Evolutionary conservation across 148 eudicot species (phyloP).

Genomic region (Cornus suecica): DNA sequence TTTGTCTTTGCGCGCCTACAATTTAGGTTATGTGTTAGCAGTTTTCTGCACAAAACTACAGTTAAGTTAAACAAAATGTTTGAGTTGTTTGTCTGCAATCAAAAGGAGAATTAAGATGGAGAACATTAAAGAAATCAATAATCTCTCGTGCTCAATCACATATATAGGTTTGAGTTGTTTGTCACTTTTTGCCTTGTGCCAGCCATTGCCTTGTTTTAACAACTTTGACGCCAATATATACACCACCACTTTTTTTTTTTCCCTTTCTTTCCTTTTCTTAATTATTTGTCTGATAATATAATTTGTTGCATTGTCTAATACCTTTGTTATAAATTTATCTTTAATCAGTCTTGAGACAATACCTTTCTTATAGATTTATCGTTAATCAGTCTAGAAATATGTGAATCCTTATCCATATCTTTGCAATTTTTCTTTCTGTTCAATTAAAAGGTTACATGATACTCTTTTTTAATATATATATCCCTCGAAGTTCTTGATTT

Average conservation of each 20-base stretch:
- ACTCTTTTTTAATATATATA: background rate
- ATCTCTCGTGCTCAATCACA: no score
- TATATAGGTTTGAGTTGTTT: background rate
- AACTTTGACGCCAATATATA: background rate
- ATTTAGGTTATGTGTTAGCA: no score
- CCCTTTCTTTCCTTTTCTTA: no score
- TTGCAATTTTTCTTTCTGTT: slow-evolving; percentile 5
- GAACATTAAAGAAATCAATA: no score
- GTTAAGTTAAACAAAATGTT: no score
- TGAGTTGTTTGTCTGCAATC: no score
- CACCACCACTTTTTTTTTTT: no score
- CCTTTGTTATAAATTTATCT: background rate
- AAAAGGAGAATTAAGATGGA: no score
- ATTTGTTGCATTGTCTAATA: background rate
- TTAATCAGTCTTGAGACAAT: background rate
- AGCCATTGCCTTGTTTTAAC: background rate
- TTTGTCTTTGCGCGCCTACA: no score
- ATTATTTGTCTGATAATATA: slow-evolving; percentile 2
- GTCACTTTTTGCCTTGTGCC: background rate
- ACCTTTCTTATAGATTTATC: background rate
- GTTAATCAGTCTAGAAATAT: background rate
- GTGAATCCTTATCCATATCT: background rate
- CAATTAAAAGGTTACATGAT: background rate
- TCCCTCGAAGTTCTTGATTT: slow-evolving; percentile 20
- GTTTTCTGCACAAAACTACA: no score